A percentile compares a stretch with the other conserved stretches of the same genome.
Evolutionary conservation across 2,329 filamentous ascomycete species (phyloP).

Genomic region (Hymenoscyphus salicellus): DNA sequence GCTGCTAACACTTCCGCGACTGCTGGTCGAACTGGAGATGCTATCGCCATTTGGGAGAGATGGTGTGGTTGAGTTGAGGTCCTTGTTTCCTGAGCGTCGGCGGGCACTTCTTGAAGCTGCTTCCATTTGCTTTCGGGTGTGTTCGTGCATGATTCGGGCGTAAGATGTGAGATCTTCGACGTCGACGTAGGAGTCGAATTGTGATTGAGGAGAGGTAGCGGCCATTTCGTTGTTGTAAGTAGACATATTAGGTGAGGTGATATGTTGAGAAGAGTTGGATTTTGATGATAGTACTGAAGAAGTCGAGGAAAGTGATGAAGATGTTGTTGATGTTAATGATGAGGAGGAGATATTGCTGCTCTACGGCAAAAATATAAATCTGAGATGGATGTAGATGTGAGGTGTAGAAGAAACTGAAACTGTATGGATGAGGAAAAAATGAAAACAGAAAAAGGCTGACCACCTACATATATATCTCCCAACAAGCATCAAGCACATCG

Average conservation of each 20-base stretch:
- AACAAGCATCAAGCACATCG: background rate
- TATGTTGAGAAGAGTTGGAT: background rate
- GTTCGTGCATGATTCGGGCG: constrained; percentile 59
- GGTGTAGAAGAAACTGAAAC: background rate
- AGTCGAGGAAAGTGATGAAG: background rate
- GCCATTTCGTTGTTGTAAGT: background rate
- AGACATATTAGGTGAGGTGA: background rate
- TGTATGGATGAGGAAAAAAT: background rate
- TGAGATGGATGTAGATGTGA: background rate
- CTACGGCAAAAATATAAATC: background rate
- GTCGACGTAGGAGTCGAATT: constrained; percentile 2
- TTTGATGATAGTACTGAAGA: background rate
- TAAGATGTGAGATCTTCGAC: constrained; percentile 41
- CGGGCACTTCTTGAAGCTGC: constrained; percentile 47
- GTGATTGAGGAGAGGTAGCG: background rate
- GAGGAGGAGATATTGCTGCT: background rate
- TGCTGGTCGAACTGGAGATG: background rate
- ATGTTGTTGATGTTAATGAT: background rate
- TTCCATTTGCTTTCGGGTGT: constrained; percentile 66
- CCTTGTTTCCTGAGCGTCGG: constrained; percentile 11
- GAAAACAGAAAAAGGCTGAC: background rate
- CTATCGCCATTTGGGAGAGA: background rate
- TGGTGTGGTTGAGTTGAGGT: background rate
- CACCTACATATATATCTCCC: background rate
- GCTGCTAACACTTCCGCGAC: constrained; percentile 2